Evolutionary conservation across 2,329 filamentous ascomycete genomes (phyloP).

Genomic region (Colletotrichum limetticola): DNA sequence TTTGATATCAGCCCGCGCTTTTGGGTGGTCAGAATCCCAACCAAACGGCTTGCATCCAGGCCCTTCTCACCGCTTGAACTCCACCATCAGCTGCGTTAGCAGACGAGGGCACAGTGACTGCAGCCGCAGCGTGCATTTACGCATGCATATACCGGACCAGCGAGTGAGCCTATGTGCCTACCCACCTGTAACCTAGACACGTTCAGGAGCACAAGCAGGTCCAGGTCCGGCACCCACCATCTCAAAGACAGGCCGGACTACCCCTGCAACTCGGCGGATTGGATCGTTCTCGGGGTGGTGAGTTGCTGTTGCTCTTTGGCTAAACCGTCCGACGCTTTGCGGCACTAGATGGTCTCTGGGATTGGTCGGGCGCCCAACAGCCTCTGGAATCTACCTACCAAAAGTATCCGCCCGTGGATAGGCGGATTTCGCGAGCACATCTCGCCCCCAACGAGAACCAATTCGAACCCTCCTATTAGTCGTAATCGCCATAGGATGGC

Average conservation of each 20-base stretch:
- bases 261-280: constrained; percentile 26
- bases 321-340: constrained; percentile 9
- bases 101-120: constrained; percentile 28
- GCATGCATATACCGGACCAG: constrained; percentile 15
- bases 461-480: constrained; percentile 14
- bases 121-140: constrained; percentile 32
- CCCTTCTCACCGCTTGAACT: constrained; percentile 32
- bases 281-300: constrained; percentile 15
- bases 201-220: constrained; percentile 19
- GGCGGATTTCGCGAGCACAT: constrained; percentile 12
- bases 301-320: constrained; percentile 21
- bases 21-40: constrained; percentile 25
- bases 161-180: not conserved
- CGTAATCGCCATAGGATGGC: not conserved
- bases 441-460: constrained; percentile 12
- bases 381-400: not conserved
- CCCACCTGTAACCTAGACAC: not conserved
- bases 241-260: constrained; percentile 17
- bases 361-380: constrained; percentile 21
- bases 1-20: constrained; percentile 25
- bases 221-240: constrained; percentile 7
- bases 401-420: constrained; percentile 12
- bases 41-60: constrained; percentile 35
- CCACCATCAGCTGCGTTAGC: constrained; percentile 27
- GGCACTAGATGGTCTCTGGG: constrained; percentile 7